These are phyloP conservation scores for Claviceps monticola DNA, from an alignment of 2,329 filamentous ascomycete species.

Conservation along the genomic window DNA sequence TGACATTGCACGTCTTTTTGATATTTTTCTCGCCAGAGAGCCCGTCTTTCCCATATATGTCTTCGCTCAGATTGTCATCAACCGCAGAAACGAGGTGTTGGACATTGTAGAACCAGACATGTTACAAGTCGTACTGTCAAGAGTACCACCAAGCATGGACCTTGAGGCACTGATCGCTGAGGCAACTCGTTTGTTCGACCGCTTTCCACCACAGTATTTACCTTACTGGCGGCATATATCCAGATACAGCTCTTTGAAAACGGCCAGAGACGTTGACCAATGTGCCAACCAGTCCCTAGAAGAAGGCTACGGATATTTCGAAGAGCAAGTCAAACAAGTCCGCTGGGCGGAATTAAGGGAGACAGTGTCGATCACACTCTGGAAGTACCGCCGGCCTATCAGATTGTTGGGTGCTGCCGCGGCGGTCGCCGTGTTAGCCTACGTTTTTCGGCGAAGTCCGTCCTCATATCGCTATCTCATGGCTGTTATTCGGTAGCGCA, in stretches of 20 bases:
- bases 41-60: conserved; percentile 85
- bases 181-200: conserved; percentile 48
- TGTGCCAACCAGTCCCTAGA: conserved; percentile 42
- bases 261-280: conserved; percentile 42
- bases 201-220: conserved; percentile 59
- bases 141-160: conserved; percentile 68
- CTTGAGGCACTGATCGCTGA: conserved; percentile 62
- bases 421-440: conserved; percentile 51
- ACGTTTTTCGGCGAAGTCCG: conserved; percentile 47
- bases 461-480: conserved; percentile 14
- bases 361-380: conserved; percentile 26
- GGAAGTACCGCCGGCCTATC: conserved; percentile 52
- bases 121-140: conserved; percentile 76
- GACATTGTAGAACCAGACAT: conserved; percentile 89
- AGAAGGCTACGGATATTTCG: conserved; percentile 56
- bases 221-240: conserved; percentile 62
- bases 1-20: conserved; percentile 82
- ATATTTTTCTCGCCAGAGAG: conserved; percentile 76
- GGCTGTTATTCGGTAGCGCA: conserved; percentile 12
- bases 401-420: conserved; percentile 50
- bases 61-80: conserved; percentile 77
- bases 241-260: conserved; percentile 69
- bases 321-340: conserved; percentile 60
- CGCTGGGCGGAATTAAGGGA: conserved; percentile 41
- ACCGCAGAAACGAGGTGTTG: conserved; percentile 71